These are phyloP conservation scores for Chaetomium sp. DNA, from an alignment of 2,329 filamentous ascomycete genomes.

Conservation along the genomic window DNA sequence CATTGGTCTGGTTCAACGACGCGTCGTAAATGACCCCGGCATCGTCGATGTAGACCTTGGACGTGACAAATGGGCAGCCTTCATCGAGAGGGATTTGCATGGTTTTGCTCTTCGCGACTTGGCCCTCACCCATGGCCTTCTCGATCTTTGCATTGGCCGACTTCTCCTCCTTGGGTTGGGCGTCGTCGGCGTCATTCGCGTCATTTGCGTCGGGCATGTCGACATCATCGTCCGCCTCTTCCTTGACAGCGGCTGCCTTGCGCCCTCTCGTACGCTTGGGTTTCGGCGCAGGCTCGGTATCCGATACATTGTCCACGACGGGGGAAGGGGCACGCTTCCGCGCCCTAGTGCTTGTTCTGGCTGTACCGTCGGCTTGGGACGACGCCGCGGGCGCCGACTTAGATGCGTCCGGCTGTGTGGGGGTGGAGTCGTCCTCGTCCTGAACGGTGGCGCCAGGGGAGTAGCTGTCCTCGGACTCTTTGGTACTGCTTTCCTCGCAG, in stretches of 20 bases:
- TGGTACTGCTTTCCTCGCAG: conserved; percentile 49
- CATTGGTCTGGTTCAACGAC: conserved; percentile 76
- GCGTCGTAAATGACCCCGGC: conserved; percentile 74
- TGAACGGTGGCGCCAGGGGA: conserved; percentile 5
- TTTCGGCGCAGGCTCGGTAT: conserved; percentile 34
- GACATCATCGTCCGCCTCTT: conserved; percentile 33
- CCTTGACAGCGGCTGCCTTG: conserved; percentile 35
- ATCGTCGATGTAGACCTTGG: conserved; percentile 66
- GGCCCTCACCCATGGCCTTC: conserved; percentile 40
- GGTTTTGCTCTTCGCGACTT: conserved; percentile 49
- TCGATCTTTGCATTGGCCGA: conserved; percentile 29
- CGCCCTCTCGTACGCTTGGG: conserved; percentile 39
- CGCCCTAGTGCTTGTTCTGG: conserved; percentile 33
- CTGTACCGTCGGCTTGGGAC: conserved; percentile 26
- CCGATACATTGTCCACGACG: conserved; percentile 25
- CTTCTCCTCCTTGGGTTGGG: conserved; percentile 33
- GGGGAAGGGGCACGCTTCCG: conserved; percentile 37
- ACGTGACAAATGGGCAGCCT: conserved; percentile 42
- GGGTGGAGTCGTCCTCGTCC: conserved; percentile 7
- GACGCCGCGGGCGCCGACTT: conserved; percentile 10
- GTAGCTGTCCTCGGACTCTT: conserved; percentile 41
- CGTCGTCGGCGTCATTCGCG: conserved; percentile 32
- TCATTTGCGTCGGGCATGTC: conserved; percentile 43
- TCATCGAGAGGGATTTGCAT: conserved; percentile 56
- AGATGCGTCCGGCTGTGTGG: conserved; percentile 8